Evolutionary conservation across 257 asterid species (phyloP), one percentile per base, ranked within the genome.

Genomic region (Primulina huaijiensis): DNA sequence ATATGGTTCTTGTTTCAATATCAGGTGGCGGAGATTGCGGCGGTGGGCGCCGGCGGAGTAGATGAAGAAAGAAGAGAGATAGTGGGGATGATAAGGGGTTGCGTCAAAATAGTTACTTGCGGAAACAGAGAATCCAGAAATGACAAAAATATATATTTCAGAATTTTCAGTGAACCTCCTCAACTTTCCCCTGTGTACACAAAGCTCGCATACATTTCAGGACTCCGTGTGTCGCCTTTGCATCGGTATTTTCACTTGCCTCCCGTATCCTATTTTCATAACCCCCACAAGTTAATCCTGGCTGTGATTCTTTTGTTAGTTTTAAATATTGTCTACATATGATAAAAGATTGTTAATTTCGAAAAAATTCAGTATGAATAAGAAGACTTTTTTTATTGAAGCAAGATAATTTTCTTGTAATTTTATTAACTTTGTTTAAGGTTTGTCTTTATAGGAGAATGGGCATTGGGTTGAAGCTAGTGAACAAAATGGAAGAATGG

Each of bases 181-280:
- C 58, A 68, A 7, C 78, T 77, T 0, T 72, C 78, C 27, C 99
- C 95, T 9, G 35, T 89, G 27, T 87, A 60, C 82, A 83, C 94
- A 30, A 94, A 89, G 76, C 79, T 88, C 14, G 97, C 97, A 53
- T 94, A 94, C 52, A 77, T 94, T 40, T 78, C 86, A 64, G 99
- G 99, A 88, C 96, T 94, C 11, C 96, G 99, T 2, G 96, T 94
- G 14, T 85, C 97, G 34, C 87, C 99, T 60, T 75, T 90, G 65
- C 95, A 89, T 74, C 67, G 99, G 99, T 93, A 83, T 33, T 23
- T 23, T 23, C 25, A 23, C 25, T 1, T 23, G 25, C 25, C 25
- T 23, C 25, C 25, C 25, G 25, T 23, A 23, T 23, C 25, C 1
- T 23, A 23, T 23, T 23, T 23, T 23, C 25, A 23, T 23, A 21